Conservation (phyloP, 805 yeast genomes). For the Starmerella apis region DNA sequence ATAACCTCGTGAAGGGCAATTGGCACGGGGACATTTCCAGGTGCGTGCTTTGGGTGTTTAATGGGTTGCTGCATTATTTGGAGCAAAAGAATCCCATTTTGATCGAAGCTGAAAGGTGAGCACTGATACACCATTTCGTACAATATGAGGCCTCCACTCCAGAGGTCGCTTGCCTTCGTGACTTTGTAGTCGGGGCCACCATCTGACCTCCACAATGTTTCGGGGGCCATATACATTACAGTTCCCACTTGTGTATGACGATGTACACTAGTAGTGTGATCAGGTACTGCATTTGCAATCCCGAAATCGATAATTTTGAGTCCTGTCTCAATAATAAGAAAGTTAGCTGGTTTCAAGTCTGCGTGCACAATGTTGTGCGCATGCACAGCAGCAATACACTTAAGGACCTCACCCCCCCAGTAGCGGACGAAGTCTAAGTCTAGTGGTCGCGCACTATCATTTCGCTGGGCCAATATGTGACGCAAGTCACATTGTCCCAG, state of each 20-base stretch:
- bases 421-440: conserved; percentile 77
- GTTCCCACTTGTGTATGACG: conserved; percentile 90
- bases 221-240: conserved; percentile 97
- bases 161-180: conserved; percentile 89
- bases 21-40: conserved; percentile 57
- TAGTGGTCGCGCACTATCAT: conserved; percentile 35
- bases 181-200: conserved; percentile 48
- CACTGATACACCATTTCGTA: conserved; percentile 91
- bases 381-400: conserved; percentile 80
- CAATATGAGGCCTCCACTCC: conserved; percentile 96
- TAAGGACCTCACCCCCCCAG: conserved; percentile 70
- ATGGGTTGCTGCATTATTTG: conserved; percentile 53
- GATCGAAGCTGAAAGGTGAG: conserved; percentile 63
- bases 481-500: conserved; percentile 90
- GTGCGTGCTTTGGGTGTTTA: conserved; percentile 50
- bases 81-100: conserved; percentile 44
- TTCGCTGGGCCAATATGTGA: conserved; percentile 55
- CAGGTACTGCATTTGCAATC: conserved; percentile 78
- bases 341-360: conserved; percentile 91
- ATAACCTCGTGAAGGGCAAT: conserved; percentile 59
- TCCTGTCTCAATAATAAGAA: conserved; percentile 70
- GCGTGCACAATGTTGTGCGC: conserved; percentile 84
- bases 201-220: conserved; percentile 43
- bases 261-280: conserved; percentile 79
- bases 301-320: conserved; percentile 92